These are phyloP conservation scores for Neofusicoccum umdonicola DNA, from an alignment of 2,329 filamentous ascomycete genomes.

Conservation along the genomic window DNA sequence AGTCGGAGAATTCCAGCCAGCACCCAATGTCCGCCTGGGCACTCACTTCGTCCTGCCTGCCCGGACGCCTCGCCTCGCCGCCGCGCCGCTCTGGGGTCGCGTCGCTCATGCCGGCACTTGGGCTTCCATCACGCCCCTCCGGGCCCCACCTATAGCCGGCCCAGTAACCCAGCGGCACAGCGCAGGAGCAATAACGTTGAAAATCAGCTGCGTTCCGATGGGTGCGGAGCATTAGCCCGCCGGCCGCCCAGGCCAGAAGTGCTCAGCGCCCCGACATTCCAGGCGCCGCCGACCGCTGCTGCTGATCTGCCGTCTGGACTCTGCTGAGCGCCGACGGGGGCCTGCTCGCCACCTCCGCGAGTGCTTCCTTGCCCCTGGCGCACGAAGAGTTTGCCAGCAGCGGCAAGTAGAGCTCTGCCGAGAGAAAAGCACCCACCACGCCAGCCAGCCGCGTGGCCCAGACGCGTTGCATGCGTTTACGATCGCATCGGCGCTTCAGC, in stretches of 20 bases:
- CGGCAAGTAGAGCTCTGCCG: background rate
- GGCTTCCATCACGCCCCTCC: background rate
- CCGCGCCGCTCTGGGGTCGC: background rate
- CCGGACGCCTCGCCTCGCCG: too few species aligned
- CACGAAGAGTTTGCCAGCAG: background rate
- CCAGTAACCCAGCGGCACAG: background rate
- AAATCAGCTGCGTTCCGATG: background rate
- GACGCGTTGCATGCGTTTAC: background rate
- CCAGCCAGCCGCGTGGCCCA: background rate
- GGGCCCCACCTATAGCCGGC: background rate
- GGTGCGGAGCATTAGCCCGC: background rate
- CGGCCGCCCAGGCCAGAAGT: too few species aligned
- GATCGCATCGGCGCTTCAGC: background rate
- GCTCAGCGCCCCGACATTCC: background rate
- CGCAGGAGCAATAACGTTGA: background rate
- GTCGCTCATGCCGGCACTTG: background rate
- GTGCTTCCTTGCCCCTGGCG: too few species aligned
- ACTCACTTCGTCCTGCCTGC: background rate
- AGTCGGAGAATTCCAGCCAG: background rate
- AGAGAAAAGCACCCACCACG: background rate
- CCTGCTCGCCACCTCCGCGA: background rate
- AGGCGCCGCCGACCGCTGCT: background rate
- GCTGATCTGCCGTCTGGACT: background rate
- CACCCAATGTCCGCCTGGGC: background rate
- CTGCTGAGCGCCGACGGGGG: background rate